Percentiles rank a stretch among this genome's conserved stretches.
Evolutionary conservation across 441 rosid species (phyloP).

Genomic region (Adansonia rubrostipa): DNA sequence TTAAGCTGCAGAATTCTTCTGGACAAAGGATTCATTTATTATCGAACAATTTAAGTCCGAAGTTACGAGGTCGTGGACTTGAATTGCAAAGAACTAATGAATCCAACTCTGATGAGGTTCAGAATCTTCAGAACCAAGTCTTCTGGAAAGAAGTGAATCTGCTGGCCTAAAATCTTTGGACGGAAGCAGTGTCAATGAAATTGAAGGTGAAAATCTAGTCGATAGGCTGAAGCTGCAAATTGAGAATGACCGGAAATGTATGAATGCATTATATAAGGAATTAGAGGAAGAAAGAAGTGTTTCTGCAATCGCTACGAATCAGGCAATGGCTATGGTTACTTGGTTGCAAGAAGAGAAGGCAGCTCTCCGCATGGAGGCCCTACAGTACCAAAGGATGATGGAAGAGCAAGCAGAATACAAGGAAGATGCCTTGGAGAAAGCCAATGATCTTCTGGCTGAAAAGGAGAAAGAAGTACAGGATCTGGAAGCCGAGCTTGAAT

Average conservation of each 20-base stretch:
- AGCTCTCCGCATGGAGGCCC: slow-evolving; percentile 61
- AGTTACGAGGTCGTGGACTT: slow-evolving; percentile 25
- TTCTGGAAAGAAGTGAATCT: slow-evolving; percentile 33
- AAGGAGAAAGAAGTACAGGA: slow-evolving; percentile 65
- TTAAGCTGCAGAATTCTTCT: slow-evolving; percentile 29
- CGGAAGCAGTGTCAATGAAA: slow-evolving; percentile 46
- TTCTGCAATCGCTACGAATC: slow-evolving; percentile 49
- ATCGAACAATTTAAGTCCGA: slow-evolving; percentile 20
- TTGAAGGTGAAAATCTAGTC: slow-evolving; percentile 52
- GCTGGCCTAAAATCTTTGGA: slow-evolving; percentile 47
- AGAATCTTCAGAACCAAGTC: slow-evolving; percentile 29
- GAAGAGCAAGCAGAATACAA: slow-evolving; percentile 71
- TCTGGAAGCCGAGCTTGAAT: slow-evolving; percentile 61
- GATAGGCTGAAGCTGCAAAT: slow-evolving; percentile 48
- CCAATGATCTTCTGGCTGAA: slow-evolving; percentile 56
- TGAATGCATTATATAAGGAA: slow-evolving; percentile 47
- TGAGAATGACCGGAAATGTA: slow-evolving; percentile 40
- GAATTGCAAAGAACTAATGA: slow-evolving; percentile 36
- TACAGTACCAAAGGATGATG: slow-evolving; percentile 74
- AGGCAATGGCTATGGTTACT: slow-evolving; percentile 73
- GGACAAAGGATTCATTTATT: slow-evolving; percentile 27
- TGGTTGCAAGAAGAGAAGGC: slow-evolving; percentile 74
- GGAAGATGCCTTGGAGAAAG: slow-evolving; percentile 54
- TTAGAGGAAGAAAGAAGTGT: slow-evolving; percentile 67
- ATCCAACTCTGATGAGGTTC: slow-evolving; percentile 32